These are phyloP conservation scores for Penicillium sp. DNA, from an alignment of 2,329 filamentous ascomycete species.

Conservation along the genomic window DNA sequence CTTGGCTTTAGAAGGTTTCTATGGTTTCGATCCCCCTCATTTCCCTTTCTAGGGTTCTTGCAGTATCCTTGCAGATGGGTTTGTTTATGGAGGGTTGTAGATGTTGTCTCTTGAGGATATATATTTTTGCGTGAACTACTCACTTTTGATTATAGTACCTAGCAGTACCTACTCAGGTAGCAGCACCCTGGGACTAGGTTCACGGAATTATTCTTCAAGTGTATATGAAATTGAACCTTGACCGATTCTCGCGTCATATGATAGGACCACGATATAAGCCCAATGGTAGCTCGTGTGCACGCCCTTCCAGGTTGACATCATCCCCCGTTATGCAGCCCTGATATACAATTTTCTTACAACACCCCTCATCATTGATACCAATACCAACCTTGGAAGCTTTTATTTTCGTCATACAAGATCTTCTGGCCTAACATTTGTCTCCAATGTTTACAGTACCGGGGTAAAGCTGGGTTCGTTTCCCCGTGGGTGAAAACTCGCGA, in stretches of 20 bases:
- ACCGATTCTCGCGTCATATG: neutral
- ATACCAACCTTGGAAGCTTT: neutral
- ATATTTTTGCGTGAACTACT: neutral
- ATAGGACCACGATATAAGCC: neutral
- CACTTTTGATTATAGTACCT: neutral
- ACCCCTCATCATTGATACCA: neutral
- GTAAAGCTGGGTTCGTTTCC: neutral
- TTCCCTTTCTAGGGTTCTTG: constrained; percentile 4
- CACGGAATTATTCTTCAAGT: neutral
- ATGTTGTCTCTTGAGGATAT: neutral
- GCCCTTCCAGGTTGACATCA: neutral
- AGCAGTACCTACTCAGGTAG: neutral
- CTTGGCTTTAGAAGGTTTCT: neutral
- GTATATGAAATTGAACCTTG: neutral
- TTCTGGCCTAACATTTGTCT: neutral
- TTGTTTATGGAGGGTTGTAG: neutral
- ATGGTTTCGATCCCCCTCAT: neutral
- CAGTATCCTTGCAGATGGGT: constrained; percentile 5
- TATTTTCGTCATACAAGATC: neutral
- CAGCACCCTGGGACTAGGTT: neutral
- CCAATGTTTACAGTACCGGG: neutral
- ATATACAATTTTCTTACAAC: neutral
- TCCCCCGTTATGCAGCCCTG: neutral
- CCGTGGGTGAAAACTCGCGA: neutral
- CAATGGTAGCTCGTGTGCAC: neutral